Conservation (phyloP, 2,329 filamentous ascomycete genomes). For the Teratosphaeria destructans region DNA sequence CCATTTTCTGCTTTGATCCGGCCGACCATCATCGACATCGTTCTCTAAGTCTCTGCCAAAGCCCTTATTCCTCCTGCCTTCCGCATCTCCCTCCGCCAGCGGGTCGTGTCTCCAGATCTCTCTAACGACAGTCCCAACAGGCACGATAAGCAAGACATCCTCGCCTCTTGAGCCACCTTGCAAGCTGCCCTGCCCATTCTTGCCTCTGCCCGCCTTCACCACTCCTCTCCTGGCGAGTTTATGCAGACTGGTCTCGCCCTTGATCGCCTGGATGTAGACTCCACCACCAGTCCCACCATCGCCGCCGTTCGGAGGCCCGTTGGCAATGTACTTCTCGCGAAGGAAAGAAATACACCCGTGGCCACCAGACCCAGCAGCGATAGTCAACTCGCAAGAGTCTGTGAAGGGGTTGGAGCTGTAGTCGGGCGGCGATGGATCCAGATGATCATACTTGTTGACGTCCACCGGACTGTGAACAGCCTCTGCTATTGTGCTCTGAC, state of each 20-base stretch:
- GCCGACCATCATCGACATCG: slow-evolving; percentile 18
- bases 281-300: slow-evolving; percentile 88
- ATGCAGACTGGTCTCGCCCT: slow-evolving; percentile 84
- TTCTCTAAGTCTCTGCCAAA: slow-evolving; percentile 19
- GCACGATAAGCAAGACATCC: slow-evolving; percentile 80
- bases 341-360: slow-evolving; percentile 91
- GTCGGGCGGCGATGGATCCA: slow-evolving; percentile 72
- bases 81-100: slow-evolving; percentile 52
- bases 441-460: slow-evolving; percentile 34
- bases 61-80: slow-evolving; percentile 21
- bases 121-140: slow-evolving; percentile 80
- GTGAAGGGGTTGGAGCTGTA: slow-evolving; percentile 76
- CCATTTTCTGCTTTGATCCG: slow-evolving; percentile 29
- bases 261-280: slow-evolving; percentile 86
- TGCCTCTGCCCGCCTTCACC: slow-evolving; percentile 64
- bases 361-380: slow-evolving; percentile 73
- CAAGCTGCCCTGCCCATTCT: slow-evolving; percentile 64
- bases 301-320: slow-evolving; percentile 88
- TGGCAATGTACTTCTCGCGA: slow-evolving; percentile 77
- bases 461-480: slow-evolving; percentile 4
- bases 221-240: slow-evolving; percentile 73
- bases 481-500: slow-evolving; percentile 1
- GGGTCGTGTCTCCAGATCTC: slow-evolving; percentile 75
- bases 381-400: slow-evolving; percentile 68
- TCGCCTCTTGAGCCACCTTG: slow-evolving; percentile 70